Percentiles rank a stretch among this genome's conserved stretches.
phyloP scores from a whole-genome alignment of 2,329 filamentous ascomycete genomes.

The Alternaria arbusti region DNA sequence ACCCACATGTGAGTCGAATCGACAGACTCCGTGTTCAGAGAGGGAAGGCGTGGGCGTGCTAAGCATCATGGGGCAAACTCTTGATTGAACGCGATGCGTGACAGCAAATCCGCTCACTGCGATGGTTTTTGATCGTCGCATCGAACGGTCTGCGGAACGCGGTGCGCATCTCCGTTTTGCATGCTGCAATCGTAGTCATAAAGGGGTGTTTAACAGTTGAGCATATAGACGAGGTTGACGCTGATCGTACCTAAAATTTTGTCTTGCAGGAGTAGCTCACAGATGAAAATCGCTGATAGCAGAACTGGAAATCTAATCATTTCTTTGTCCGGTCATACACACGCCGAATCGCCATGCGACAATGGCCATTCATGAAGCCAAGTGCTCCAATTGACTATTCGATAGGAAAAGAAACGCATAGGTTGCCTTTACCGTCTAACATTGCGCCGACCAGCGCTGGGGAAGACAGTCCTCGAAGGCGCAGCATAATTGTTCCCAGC shows the following conservation, averaged over 20 bases:
- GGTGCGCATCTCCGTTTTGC: background rate
- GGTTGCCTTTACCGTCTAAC: slow-evolving; percentile 21
- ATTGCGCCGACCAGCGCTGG: slow-evolving; percentile 24
- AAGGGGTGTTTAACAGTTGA: background rate
- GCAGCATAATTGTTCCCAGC: background rate
- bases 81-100: slow-evolving; percentile 6
- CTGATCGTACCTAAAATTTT: background rate
- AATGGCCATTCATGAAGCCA: background rate
- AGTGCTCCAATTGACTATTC: background rate
- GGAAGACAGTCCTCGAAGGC: slow-evolving; percentile 10
- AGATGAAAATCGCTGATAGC: background rate
- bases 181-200: background rate
- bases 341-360: background rate
- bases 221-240: background rate
- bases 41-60: slow-evolving; percentile 5
- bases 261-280: background rate
- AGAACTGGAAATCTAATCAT: background rate
- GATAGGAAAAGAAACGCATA: background rate
- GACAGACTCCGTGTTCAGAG: slow-evolving; percentile 13
- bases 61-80: slow-evolving; percentile 6
- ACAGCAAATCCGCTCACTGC: background rate
- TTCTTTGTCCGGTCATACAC: background rate
- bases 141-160: background rate
- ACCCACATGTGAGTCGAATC: slow-evolving; percentile 13
- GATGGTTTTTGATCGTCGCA: background rate